Evolutionary conservation across 768 basidiomycete genomes (phyloP).

Genomic region (Tulasnella calospora): DNA sequence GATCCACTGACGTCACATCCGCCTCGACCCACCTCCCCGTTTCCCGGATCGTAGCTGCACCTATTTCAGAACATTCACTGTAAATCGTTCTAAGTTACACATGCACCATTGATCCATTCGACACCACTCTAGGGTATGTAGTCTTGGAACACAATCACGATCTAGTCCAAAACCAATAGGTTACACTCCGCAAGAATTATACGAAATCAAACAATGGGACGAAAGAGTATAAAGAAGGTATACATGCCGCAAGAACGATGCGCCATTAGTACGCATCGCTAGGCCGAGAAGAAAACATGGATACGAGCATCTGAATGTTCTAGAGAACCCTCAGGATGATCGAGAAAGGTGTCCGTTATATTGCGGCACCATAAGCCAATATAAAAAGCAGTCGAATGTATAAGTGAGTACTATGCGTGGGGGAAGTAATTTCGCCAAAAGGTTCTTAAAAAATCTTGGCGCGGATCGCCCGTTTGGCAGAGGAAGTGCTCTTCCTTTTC

Average conservation of each 20-base stretch:
- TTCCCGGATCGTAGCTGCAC: too few species aligned
- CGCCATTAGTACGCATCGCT: background rate
- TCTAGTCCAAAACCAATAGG: background rate
- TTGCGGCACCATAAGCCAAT: background rate
- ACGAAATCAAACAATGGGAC: background rate
- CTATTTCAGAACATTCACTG: too few species aligned
- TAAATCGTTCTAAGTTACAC: too few species aligned
- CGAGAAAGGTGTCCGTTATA: background rate
- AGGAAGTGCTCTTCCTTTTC: background rate
- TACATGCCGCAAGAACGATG: background rate
- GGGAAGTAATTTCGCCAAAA: background rate
- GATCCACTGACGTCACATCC: too few species aligned
- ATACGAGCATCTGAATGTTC: background rate
- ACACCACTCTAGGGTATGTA: too few species aligned
- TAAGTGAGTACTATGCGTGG: background rate
- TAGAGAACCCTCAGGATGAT: background rate
- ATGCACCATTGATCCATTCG: too few species aligned
- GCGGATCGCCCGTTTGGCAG: background rate
- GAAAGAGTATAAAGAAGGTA: background rate
- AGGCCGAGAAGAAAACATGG: background rate
- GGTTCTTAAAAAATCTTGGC: background rate
- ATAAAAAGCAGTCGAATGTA: background rate
- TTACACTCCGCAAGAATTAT: background rate
- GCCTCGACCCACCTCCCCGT: too few species aligned
- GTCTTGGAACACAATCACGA: background rate